phyloP scores from a whole-genome alignment of 306 rosid genomes.

The Dalbergia oliveri region DNA sequence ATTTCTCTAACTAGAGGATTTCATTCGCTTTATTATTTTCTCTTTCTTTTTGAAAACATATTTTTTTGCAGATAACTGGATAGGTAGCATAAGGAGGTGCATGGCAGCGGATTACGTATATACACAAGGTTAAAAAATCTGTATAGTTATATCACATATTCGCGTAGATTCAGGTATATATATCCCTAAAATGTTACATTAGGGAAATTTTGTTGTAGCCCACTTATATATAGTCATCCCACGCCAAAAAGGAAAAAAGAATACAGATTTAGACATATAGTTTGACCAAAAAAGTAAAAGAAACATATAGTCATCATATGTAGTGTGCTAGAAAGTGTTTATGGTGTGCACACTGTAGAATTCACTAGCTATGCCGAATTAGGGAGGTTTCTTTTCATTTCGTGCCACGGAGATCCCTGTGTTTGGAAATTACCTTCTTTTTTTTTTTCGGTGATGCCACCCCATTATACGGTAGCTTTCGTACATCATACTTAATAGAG shows the following conservation, averaged over 20 bases:
- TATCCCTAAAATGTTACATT: constrained; percentile 34
- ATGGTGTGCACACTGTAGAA: constrained; percentile 13
- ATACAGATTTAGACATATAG: no score
- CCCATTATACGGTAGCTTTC: no score
- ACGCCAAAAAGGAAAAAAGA: no score
- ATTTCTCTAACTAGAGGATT: constrained; percentile 27
- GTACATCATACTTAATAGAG: no score
- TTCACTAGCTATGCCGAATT: neutral
- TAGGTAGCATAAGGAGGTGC: constrained; percentile 42
- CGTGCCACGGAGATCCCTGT: no score
- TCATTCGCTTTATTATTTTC: constrained; percentile 2
- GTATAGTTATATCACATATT: constrained; percentile 31
- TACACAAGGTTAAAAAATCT: constrained; percentile 35
- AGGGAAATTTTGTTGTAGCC: constrained; percentile 46
- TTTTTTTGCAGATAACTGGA: constrained; percentile 48
- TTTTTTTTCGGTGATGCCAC: no score
- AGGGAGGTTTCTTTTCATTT: no score
- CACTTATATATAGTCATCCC: constrained; percentile 33
- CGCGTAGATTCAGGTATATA: constrained; percentile 41
- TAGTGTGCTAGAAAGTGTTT: constrained; percentile 22
- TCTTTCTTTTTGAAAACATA: neutral
- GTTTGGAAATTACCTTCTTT: no score
- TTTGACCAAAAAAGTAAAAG: no score
- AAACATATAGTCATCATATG: constrained; percentile 30
- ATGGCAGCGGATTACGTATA: constrained; percentile 32